Evolutionary conservation across 345 rosid species (phyloP).

Genomic region (Microthlaspi erraticum): DNA sequence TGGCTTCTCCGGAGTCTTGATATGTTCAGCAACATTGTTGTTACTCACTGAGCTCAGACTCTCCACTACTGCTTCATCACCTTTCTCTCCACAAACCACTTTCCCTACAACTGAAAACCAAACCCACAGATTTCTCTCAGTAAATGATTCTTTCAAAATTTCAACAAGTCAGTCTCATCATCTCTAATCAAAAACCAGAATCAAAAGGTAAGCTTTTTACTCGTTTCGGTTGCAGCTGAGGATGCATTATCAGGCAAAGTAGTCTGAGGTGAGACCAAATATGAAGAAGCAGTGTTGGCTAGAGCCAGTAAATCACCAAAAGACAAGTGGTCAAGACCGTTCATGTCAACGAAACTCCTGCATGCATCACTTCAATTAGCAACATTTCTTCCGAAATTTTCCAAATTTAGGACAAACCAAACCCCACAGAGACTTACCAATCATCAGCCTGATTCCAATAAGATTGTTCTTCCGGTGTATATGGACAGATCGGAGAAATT

Average conservation of each 20-base stretch:
- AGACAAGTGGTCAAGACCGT: constrained; percentile 42
- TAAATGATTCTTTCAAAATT: background rate
- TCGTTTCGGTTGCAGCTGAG: too few species aligned
- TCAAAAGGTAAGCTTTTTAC: background rate
- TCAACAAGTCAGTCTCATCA: background rate
- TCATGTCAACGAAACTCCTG: constrained; percentile 36
- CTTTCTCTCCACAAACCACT: constrained; percentile 31
- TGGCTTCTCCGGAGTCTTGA: constrained; percentile 68
- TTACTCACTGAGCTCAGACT: constrained; percentile 36
- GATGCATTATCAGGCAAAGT: too few species aligned
- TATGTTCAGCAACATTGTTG: constrained; percentile 46
- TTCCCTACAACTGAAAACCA: constrained; percentile 21
- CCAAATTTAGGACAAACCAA: background rate
- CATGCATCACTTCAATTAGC: constrained; percentile 34
- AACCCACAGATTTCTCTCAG: background rate
- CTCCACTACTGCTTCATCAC: constrained; percentile 13
- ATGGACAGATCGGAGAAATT: constrained; percentile 42
- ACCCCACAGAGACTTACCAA: constrained; percentile 23
- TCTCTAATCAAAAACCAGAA: background rate
- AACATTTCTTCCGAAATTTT: background rate
- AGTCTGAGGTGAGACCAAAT: background rate
- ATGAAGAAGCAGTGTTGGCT: constrained; percentile 55
- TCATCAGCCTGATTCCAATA: constrained; percentile 41
- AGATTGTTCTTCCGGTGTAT: constrained; percentile 27
- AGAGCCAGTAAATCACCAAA: constrained; percentile 59